Evolutionary conservation across 225 moss, liverwort and hornwort genomes (phyloP).

Genomic region (Sphagnum tenellum): DNA sequence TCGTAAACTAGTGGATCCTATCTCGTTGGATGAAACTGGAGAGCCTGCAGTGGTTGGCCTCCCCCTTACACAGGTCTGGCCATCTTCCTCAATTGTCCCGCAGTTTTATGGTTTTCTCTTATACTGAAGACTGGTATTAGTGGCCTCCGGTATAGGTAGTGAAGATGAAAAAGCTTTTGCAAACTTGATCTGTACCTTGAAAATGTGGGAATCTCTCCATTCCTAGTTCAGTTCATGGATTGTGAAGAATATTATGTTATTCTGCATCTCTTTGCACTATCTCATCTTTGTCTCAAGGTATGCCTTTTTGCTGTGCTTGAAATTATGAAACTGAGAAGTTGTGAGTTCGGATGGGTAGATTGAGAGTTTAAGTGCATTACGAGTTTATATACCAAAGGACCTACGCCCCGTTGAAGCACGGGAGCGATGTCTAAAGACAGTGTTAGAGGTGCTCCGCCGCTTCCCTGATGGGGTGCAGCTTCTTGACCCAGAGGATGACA

Average conservation of each 20-base stretch:
- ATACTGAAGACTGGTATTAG: too few relatives aligned
- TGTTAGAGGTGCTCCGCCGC: conserved; percentile 78
- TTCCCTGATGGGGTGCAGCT: conserved; percentile 87
- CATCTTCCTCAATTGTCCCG: too few relatives aligned
- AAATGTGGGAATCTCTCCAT: too few relatives aligned
- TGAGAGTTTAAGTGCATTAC: conserved; percentile 72
- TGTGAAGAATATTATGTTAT: too few relatives aligned
- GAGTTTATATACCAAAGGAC: conserved; percentile 85
- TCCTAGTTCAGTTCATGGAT: too few relatives aligned
- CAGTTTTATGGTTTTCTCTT: too few relatives aligned
- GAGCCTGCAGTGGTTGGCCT: conserved; percentile 76
- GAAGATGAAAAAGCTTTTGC: too few relatives aligned
- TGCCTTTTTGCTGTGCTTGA: too few relatives aligned
- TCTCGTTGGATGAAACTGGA: conserved; percentile 62
- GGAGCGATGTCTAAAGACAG: conserved; percentile 75
- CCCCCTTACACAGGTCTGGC: conserved; percentile 60
- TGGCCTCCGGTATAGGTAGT: too few relatives aligned
- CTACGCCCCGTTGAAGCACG: conserved; percentile 85
- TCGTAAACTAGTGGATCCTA: conserved; percentile 48
- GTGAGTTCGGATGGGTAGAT: conserved; percentile 28
- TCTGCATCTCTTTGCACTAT: not conserved
- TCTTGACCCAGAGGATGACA: conserved; percentile 95
- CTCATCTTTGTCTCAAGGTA: too few relatives aligned
- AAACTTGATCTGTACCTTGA: too few relatives aligned
- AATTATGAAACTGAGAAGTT: not conserved